These are phyloP conservation scores for Colletotrichum magnum DNA, from an alignment of 2,329 filamentous ascomycete species.

Conservation along the genomic window DNA sequence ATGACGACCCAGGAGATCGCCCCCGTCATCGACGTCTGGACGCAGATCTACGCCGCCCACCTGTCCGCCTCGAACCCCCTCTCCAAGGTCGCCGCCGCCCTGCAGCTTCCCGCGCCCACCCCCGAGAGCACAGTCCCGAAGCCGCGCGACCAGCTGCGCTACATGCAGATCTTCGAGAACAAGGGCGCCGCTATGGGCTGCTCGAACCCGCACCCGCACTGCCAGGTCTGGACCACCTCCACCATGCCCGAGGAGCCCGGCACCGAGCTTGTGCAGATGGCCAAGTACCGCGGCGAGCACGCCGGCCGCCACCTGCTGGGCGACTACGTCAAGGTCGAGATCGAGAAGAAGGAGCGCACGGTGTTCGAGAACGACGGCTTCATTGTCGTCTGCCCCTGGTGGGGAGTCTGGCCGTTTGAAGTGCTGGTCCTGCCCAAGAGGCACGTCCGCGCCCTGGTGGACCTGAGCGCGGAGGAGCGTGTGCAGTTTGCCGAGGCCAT, in stretches of 20 bases:
- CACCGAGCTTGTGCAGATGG: slow-evolving; percentile 83
- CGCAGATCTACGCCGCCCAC: slow-evolving; percentile 87
- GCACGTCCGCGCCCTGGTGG: slow-evolving; percentile 87
- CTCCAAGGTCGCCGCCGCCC: slow-evolving; percentile 54
- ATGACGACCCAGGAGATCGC: slow-evolving; percentile 83
- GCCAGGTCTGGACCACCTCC: slow-evolving; percentile 96
- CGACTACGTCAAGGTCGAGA: slow-evolving; percentile 89
- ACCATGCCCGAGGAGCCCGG: slow-evolving; percentile 90
- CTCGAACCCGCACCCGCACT: slow-evolving; percentile 97
- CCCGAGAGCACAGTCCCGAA: slow-evolving; percentile 56
- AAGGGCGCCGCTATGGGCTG: slow-evolving; percentile 98
- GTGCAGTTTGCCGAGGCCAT: slow-evolving; percentile 84
- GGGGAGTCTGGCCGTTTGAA: slow-evolving; percentile 98
- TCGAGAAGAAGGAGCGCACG: slow-evolving; percentile 84
- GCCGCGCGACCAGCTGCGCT: slow-evolving; percentile 85
- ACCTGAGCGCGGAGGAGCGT: slow-evolving; percentile 81
- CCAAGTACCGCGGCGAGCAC: slow-evolving; percentile 82
- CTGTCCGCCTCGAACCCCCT: slow-evolving; percentile 80
- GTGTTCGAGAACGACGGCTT: slow-evolving; percentile 91
- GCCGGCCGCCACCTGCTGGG: slow-evolving; percentile 81
- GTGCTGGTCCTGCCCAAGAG: slow-evolving; percentile 88
- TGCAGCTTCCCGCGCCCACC: slow-evolving; percentile 56
- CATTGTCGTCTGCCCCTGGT: slow-evolving; percentile 94
- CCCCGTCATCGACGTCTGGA: slow-evolving; percentile 91
- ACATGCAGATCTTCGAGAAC: slow-evolving; percentile 99